Conservation (phyloP, 73 alveolate species). For the Uronychia binucleata region DNA sequence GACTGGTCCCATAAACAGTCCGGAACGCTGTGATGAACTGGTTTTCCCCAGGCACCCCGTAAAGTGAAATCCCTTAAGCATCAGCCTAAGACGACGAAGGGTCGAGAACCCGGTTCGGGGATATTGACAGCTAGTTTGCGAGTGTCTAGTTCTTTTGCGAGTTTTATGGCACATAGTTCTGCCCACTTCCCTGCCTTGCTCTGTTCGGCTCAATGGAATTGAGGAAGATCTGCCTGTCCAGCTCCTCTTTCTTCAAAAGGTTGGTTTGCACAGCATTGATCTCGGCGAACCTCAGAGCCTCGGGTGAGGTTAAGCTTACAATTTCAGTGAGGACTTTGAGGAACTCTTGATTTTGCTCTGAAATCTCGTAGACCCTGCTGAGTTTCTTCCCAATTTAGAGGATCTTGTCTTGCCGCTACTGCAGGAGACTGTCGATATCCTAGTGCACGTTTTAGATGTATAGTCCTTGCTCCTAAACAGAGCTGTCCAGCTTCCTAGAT, state of each 20-base stretch:
- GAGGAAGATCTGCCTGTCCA: neutral
- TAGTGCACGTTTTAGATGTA: neutral
- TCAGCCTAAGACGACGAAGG: no score
- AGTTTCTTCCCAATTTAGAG: no score
- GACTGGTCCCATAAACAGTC: neutral
- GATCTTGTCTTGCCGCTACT: neutral
- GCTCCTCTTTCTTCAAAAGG: neutral
- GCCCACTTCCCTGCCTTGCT: neutral
- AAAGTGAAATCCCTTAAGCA: no score
- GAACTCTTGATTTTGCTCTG: neutral
- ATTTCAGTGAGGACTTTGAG: neutral
- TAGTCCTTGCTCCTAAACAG: neutral
- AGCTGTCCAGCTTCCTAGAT: neutral
- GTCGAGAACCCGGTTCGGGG: no score
- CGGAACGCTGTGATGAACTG: no score
- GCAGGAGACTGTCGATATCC: neutral
- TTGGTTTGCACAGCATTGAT: neutral
- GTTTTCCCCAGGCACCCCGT: no score
- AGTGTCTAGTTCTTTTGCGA: no score
- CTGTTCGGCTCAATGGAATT: neutral
- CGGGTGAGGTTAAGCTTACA: no score
- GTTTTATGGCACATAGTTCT: no score
- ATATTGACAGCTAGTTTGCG: no score
- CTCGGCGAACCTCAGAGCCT: neutral
- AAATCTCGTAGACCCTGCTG: neutral